phyloP scores from a whole-genome alignment of 2,329 filamentous ascomycete genomes.

The Xylaria multiplex region DNA sequence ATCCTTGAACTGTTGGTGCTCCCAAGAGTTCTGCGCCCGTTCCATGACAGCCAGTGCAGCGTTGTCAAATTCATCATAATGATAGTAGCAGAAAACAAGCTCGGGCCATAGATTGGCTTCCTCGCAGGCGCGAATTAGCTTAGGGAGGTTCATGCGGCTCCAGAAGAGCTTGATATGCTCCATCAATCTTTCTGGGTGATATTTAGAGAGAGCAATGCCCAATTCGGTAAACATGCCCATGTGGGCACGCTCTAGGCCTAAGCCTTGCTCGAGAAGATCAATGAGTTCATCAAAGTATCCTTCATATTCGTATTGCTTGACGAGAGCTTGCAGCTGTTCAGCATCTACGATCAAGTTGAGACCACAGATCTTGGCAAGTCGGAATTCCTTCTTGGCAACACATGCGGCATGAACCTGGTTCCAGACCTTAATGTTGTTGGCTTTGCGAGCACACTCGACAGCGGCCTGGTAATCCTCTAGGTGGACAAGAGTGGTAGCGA shows the following conservation, averaged over 20 bases:
- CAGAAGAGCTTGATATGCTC: conserved; percentile 99
- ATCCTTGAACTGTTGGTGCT: conserved; percentile 99
- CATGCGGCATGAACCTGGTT: conserved; percentile 98
- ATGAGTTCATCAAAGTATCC: conserved; percentile 99
- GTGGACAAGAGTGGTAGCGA: conserved; percentile 97
- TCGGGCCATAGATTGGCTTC: conserved; percentile 97
- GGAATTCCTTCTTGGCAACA: conserved; percentile 98
- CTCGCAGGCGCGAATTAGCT: conserved; percentile 93
- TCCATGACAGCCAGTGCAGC: conserved; percentile 98
- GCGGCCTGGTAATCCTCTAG: conserved; percentile 96
- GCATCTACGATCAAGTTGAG: conserved; percentile 98
- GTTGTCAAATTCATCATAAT: conserved; percentile 99
- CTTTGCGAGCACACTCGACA: conserved; percentile 96
- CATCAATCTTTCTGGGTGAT: conserved; percentile 95
- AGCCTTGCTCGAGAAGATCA: conserved; percentile 88
- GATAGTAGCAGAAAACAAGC: conserved; percentile 96
- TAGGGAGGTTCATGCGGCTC: conserved; percentile 96
- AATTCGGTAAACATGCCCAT: conserved; percentile 98
- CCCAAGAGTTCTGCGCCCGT: conserved; percentile 96
- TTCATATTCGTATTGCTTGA: conserved; percentile 95
- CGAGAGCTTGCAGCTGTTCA: conserved; percentile 90
- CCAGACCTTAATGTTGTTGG: conserved; percentile 99
- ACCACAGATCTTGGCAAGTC: conserved; percentile 97
- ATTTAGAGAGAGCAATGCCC: conserved; percentile 91
- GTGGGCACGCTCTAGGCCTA: conserved; percentile 90